Base-by-base conservation (phyloP, 2,329 filamentous ascomycete genomes). In the Fusarium sulawesiense region DNA sequence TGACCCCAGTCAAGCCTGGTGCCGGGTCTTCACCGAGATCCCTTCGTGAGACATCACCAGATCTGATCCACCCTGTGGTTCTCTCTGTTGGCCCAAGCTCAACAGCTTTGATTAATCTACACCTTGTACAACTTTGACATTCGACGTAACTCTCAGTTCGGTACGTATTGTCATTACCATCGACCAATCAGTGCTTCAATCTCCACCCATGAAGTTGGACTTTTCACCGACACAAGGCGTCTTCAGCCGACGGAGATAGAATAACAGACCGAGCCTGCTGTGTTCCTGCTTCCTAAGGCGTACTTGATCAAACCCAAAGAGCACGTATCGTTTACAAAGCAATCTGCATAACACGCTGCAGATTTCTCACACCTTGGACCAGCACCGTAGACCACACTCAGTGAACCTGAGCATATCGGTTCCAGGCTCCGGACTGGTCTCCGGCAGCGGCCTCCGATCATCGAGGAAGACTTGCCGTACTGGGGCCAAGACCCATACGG, bases 1-100 rank as follows among this genome's bases (percentile, higher is more conserved):
- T 42, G 42, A 34, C 49, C 58, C 54, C 34, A 56, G 41, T 56
- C 41, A 30, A 46, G 46, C 57, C 45, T 70, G 47, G 62, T 60
- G 54, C 62, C 62, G 56, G 68, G 61, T 47, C 69, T 72, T 72
- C 69, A 72, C 69, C 69, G 69, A 72, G 69, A 72, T 72, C 69
- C 57, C 44, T 64, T 72, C 62, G 50, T 47, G 68, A 61, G 64
- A 69, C 69, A 72, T 70, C 61, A 70, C 48, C 61, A 72, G 68
- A 71, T 71, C 62, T 56, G 46, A 25, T 57, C 61, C 68, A 63
- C 54, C 37, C 18, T 66, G 58, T 41, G 29, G 41, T 45, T 59
- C 56, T 61, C 34, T 51, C 56, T 34, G 46, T 60, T 60, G 58
- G 42, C 27, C 67, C 56, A 53, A 67, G 67, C 67, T 56, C 41